Evolutionary conservation across 495 filamentous ascomycete genomes (phyloP).

Genomic region (Platismatia glauca): DNA sequence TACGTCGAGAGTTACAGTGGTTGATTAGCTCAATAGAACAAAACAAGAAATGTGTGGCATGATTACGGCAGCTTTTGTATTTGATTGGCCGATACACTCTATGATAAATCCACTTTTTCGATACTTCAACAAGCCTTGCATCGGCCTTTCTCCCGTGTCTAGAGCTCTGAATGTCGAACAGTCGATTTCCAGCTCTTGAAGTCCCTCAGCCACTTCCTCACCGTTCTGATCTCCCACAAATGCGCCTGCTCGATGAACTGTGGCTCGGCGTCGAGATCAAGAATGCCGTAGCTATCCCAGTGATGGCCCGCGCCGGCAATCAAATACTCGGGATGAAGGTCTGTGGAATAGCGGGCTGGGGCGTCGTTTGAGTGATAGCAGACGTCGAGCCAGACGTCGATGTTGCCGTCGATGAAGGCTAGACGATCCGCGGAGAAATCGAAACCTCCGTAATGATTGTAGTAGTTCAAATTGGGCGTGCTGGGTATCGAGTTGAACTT

Average conservation of each 20-base stretch:
- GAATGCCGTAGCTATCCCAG: constrained; percentile 42
- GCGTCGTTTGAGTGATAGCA: constrained; percentile 39
- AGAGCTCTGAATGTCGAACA: constrained; percentile 5
- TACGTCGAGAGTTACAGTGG: too few species aligned
- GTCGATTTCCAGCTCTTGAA: constrained; percentile 19
- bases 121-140: neutral
- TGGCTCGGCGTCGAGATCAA: constrained; percentile 37
- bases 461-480: constrained; percentile 30
- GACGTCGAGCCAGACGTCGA: constrained; percentile 39
- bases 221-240: constrained; percentile 40
- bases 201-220: constrained; percentile 28
- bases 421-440: constrained; percentile 36
- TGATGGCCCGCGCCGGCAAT: constrained; percentile 42
- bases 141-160: neutral
- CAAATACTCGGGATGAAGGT: constrained; percentile 35
- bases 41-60: too few species aligned
- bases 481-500: constrained; percentile 35
- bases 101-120: neutral
- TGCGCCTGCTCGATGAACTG: constrained; percentile 43
- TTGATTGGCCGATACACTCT: neutral
- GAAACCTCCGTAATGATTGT: constrained; percentile 38
- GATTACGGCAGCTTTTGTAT: neutral
- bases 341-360: constrained; percentile 26
- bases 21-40: too few species aligned
- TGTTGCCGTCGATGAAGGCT: constrained; percentile 41